A percentile compares a stretch with the other conserved stretches of the same genome.
phyloP scores from a whole-genome alignment of 306 rosid species.

The Prunus persica region DNA sequence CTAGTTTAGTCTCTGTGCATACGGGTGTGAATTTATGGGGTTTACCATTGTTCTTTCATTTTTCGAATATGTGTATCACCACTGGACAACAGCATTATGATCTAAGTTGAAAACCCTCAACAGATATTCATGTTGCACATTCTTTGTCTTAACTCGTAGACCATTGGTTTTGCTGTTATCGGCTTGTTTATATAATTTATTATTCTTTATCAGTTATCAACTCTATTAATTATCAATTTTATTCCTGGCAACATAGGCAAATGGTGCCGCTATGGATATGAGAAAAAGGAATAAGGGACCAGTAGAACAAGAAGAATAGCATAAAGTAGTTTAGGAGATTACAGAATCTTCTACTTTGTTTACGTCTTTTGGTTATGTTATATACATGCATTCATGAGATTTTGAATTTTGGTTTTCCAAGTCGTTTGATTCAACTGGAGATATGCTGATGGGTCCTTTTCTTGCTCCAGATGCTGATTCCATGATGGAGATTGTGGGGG shows the following conservation, averaged over 20 bases:
- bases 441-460: conserved; percentile 19
- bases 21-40: not conserved
- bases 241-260: not conserved
- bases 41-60: not conserved
- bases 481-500: conserved; percentile 84
- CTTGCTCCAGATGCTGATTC: conserved; percentile 53
- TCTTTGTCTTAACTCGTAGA: too few relatives aligned
- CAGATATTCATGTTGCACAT: not conserved
- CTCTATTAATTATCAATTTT: too few relatives aligned
- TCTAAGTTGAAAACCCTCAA: not conserved
- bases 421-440: conserved; percentile 9
- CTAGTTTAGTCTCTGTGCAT: not conserved
- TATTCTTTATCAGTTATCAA: not conserved
- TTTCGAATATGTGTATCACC: too few relatives aligned
- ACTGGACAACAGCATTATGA: not conserved
- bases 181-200: not conserved
- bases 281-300: not conserved
- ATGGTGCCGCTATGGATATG: not conserved
- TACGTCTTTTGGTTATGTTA: not conserved
- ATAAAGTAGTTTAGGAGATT: not conserved
- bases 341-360: not conserved
- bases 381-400: not conserved
- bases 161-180: not conserved
- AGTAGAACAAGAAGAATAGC: not conserved
- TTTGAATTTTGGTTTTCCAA: conserved; percentile 18